Evolutionary conservation across 306 rosid species (phyloP), one percentile per base, ranked within the genome.

Genomic region (Crataegus laevigata): DNA sequence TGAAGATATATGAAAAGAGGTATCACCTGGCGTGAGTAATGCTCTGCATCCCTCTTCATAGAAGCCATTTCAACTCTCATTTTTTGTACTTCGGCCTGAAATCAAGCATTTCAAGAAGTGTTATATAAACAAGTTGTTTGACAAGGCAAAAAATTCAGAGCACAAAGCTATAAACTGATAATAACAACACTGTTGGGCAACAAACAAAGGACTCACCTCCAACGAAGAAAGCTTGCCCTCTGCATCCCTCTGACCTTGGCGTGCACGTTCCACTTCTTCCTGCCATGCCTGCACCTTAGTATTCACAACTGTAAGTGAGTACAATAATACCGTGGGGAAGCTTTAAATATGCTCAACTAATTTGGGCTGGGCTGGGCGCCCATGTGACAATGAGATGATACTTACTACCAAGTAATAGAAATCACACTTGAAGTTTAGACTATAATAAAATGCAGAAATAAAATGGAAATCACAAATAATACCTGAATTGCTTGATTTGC

Each of bases 51-150:
- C 87, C 99, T 89, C 88, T 89, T 94, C 99, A 94, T 94, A 79
- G 99, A 96, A 86, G 99, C 97, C 96, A 94, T 90, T 87, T 94
- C 99, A 83, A 94, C 97, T 85, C 97, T 94, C 91, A 89, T 79
- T 71, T 90, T 94, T 82, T 90, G 99, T 76, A 90, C 71, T 81
- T 94, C 97, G 57, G 91, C 96, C 99, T 94, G 87, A 77, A 66
- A 77, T 71, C 67, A 70, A 75, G 78, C 51, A 82, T 50, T 51
- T 52, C 76, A 83, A 58, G 42, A 60, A 73, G 78, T 66, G 17
- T 67, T 66, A 38, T 57, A 62, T 57, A 15, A 77, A 55, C 65
- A 78, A 78, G 38, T 77, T 13, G 61, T 79, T 78, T 32, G 69
- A 81, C 52, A 10, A 50, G 71, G 63, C 45, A 45, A 78, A 6